Evolutionary conservation across 371 early-diverging fungal genomes (phyloP).

Genomic region (Dipsacomyces acuminosporus): DNA sequence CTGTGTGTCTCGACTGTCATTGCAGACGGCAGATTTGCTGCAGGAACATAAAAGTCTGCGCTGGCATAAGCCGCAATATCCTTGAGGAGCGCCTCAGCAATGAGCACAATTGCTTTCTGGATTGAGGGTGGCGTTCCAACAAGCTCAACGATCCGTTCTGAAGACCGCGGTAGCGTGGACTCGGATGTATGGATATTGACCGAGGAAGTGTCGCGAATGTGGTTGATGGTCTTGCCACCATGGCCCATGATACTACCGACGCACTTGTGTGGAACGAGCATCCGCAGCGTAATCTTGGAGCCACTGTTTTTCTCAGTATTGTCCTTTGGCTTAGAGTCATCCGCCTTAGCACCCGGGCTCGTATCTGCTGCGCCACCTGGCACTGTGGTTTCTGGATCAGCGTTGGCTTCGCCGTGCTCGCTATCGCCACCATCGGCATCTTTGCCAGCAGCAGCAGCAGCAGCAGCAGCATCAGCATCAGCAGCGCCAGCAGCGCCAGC

Average conservation of each 20-base stretch:
- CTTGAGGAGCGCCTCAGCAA: slow-evolving; percentile 29
- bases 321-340: too few relatives aligned
- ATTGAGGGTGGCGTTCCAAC: slow-evolving; percentile 31
- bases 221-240: slow-evolving; percentile 41
- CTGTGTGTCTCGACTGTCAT: slow-evolving; percentile 40
- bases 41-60: slow-evolving; percentile 38
- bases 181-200: slow-evolving; percentile 44
- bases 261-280: slow-evolving; percentile 44
- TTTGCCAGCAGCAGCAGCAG: neutral
- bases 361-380: neutral
- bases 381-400: neutral
- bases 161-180: slow-evolving; percentile 29
- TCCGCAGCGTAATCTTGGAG: slow-evolving; percentile 18
- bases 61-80: slow-evolving; percentile 31
- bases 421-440: neutral
- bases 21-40: slow-evolving; percentile 41
- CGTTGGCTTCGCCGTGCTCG: neutral
- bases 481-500: neutral
- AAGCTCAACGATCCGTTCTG: slow-evolving; percentile 39
- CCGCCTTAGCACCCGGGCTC: slow-evolving; percentile 1
- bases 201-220: slow-evolving; percentile 25
- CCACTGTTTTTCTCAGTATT: too few relatives aligned
- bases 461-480: neutral
- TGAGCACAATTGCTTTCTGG: slow-evolving; percentile 26
- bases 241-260: slow-evolving; percentile 47